Evolutionary conservation across 1,139 yeast species (phyloP), one percentile per base, ranked within the genome.

Genomic region (Magnusiomyces fungicola): DNA sequence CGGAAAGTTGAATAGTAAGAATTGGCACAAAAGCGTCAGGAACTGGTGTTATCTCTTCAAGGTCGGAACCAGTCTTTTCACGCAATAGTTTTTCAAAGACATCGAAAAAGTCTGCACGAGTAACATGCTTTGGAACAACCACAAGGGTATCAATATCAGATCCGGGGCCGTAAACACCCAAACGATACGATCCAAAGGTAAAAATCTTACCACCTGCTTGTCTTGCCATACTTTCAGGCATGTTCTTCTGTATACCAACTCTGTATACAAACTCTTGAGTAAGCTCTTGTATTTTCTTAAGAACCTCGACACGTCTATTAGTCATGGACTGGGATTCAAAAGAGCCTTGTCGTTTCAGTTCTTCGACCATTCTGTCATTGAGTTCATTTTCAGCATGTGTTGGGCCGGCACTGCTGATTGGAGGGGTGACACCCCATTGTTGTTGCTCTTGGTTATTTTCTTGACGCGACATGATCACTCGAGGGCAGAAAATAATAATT

Each of bases 11-110:
- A 54, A 90, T 75, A 66, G 87, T 90, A 55, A 92, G 88, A 57
- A 92, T 87, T 1, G 99, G 98, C 14, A 94, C 97, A 70, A 79
- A 92, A 1, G 98, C 97, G 65, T 92, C 98, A 0, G 97, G 96
- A 5, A 92, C 97, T 1, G 95, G 75, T 2, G 92, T 82, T 19
- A 92, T 83, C 65, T 92, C 97, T 55, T 89, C 92, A 51, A 92
- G 65, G 60, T 90, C 98, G 0, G 83, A 78, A n/a, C n/a, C n/a
- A n/a, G n/a, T n/a, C 54, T 96, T 73, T 53, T 74, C 70, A 54
- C 84, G 73, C 53, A 92, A 64, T 19, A 92, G 64, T 43, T 77
- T 75, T 38, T 75, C 84, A 67, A 92, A 89, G 0, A 85, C 88
- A 1, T 75, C 77, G 63, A 92, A 94, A 63, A 92, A 94, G 66